Evolutionary conservation across 2,329 filamentous ascomycete genomes (phyloP).

Genomic region (Paecilomyces fulvus): DNA sequence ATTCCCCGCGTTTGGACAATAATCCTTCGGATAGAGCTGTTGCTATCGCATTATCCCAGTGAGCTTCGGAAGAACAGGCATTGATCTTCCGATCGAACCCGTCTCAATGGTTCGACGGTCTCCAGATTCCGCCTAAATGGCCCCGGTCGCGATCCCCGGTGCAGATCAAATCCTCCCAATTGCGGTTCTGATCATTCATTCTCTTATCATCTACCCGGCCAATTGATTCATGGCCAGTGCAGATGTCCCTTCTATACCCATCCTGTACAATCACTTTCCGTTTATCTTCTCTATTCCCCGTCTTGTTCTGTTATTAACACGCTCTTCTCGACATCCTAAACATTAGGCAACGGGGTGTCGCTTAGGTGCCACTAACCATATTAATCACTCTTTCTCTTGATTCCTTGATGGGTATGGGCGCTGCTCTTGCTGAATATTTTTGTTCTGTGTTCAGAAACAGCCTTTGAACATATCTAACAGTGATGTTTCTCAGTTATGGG

Average conservation of each 20-base stretch:
- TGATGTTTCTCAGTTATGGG: constrained; percentile 1
- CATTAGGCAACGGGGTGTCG: not conserved
- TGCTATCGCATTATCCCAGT: not conserved
- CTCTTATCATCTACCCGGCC: not conserved
- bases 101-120: not conserved
- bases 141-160: not conserved
- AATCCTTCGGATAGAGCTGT: not conserved
- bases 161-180: not conserved
- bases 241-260: not conserved
- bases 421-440: not conserved
- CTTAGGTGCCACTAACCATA: not conserved
- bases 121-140: not conserved
- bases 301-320: not conserved
- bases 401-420: not conserved
- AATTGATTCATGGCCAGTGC: not conserved
- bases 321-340: not conserved
- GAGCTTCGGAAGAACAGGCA: not conserved
- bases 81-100: not conserved
- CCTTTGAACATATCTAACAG: not conserved
- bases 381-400: not conserved
- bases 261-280: not conserved
- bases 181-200: not conserved
- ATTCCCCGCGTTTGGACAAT: not conserved
- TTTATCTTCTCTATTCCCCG: not conserved
- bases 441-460: not conserved